These are phyloP conservation scores for Friedmanniomyces endolithicus DNA, from an alignment of 495 filamentous ascomycete species.

Conservation along the genomic window DNA sequence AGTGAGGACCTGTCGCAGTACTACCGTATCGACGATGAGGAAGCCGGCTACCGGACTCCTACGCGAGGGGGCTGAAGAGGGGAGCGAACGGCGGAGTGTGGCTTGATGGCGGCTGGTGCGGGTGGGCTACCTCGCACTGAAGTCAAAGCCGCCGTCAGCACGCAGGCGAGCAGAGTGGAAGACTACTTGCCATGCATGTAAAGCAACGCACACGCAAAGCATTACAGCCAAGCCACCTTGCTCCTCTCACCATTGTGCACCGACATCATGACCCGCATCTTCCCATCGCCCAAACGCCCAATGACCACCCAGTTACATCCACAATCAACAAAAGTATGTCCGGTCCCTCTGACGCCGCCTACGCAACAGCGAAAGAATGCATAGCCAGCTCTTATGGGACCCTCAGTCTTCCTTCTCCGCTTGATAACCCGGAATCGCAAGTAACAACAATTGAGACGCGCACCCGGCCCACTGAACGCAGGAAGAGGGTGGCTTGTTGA, in stretches of 20 bases:
- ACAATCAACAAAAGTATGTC: conserved; percentile 3
- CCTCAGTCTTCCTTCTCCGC: conserved; percentile 12
- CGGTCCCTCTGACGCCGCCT: conserved; percentile 21
- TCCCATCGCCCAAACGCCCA: not conserved
- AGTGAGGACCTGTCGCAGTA: not conserved
- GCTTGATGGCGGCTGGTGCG: too few relatives aligned
- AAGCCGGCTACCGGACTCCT: too few relatives aligned
- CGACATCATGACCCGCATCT: too few relatives aligned
- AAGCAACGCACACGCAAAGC: too few relatives aligned
- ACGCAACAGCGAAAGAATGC: conserved; percentile 12
- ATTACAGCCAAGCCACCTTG: too few relatives aligned
- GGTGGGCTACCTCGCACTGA: too few relatives aligned
- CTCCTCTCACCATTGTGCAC: too few relatives aligned
- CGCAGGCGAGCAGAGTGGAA: too few relatives aligned
- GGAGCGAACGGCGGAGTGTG: too few relatives aligned
- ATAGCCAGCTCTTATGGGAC: conserved; percentile 21
- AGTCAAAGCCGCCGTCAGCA: too few relatives aligned
- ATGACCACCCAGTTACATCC: not conserved
- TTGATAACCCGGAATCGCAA: conserved; percentile 16
- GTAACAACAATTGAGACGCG: conserved; percentile 4
- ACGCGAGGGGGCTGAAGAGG: not conserved
- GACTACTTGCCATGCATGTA: too few relatives aligned
- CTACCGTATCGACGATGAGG: too few relatives aligned
- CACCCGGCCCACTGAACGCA: conserved; percentile 6
- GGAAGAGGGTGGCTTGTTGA: conserved; percentile 5